Base-by-base conservation (phyloP, 768 basidiomycete species). In the Termitomyces sp. region DNA sequence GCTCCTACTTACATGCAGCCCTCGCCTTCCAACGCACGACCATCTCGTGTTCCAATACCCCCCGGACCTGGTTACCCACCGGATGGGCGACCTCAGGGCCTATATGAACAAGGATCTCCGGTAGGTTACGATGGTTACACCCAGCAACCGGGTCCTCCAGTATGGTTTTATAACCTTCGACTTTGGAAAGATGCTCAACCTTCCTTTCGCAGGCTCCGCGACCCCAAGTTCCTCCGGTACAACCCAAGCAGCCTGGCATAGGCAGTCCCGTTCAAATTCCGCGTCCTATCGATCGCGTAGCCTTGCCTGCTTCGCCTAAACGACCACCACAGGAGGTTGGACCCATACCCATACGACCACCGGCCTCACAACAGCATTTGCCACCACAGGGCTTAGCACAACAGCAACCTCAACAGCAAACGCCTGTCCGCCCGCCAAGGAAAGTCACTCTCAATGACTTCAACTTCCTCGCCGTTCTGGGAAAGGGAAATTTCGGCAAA, bases 401-500 rank as follows among this genome's bases (percentile, higher is more conserved):
- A 35, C 49, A 50, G 32, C 72, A 72, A 14, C 70, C 22, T 22
- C 79, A 79, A 55, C 73, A 76, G 30, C 72, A 72, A 16, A 70
- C 78, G 26, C 44, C 45, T 33, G 53, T 38, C 11, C 58, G 58
- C 18, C 78, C 78, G 47, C 87, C 87, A 71, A 83, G 94, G 53
- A 96, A 95, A 71, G 91, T 99, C 60, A 94, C 95, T 1, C 79
- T 99, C 40, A 95, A 98, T 69, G 97, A 98, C 70, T 99, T 99
- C 80, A 98, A 98, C 67, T 98, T 99, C 80, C 76, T 99, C 55
- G 94, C 97, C 26, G 97, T 99, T 16, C 84, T 99, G 38, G 97
- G 97, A 51, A 98, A 98, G 74, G 97, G 97, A 65, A 99, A 98
- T 74, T 99, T 99, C 68, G 97, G 97, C 56, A 99, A 99, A 72